These are phyloP conservation scores for Cucurbita moschata DNA, from an alignment of 306 rosid genomes.

Conservation along the genomic window DNA sequence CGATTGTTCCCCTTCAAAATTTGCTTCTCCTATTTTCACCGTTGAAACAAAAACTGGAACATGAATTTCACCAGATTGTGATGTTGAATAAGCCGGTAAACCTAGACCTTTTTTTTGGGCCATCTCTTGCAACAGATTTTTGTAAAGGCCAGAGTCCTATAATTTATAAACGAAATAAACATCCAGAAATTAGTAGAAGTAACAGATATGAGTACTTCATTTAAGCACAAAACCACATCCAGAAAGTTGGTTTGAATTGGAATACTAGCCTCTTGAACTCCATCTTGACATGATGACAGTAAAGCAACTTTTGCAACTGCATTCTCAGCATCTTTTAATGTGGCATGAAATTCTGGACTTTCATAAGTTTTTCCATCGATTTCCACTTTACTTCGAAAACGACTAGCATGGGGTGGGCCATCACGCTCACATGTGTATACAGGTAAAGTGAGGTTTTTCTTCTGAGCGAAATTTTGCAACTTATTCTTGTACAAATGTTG, in stretches of 20 bases:
- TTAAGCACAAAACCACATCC: background rate
- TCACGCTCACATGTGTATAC: constrained; percentile 51
- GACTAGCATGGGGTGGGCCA: constrained; percentile 71
- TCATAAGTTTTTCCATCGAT: constrained; percentile 44
- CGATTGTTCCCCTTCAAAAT: constrained; percentile 43
- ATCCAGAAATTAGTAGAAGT: background rate
- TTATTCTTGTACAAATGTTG: constrained; percentile 53
- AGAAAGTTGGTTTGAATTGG: background rate
- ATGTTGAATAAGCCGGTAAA: constrained; percentile 42
- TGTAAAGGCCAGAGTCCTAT: constrained; percentile 49
- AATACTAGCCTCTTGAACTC: constrained; percentile 50
- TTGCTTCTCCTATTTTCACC: constrained; percentile 46
- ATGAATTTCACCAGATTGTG: constrained; percentile 43
- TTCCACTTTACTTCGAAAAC: constrained; percentile 54
- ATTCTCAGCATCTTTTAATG: constrained; percentile 76
- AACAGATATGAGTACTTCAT: background rate
- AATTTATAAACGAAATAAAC: constrained; percentile 3
- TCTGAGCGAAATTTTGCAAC: constrained; percentile 51
- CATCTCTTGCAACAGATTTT: constrained; percentile 71
- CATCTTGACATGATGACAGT: constrained; percentile 27
- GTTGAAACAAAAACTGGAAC: constrained; percentile 40
- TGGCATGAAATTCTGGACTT: constrained; percentile 34
- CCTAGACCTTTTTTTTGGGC: constrained; percentile 39
- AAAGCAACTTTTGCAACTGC: constrained; percentile 79
- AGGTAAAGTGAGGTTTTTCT: constrained; percentile 40